Base-by-base conservation (phyloP, 257 asterid genomes). In the Gardenia jasminoides region DNA sequence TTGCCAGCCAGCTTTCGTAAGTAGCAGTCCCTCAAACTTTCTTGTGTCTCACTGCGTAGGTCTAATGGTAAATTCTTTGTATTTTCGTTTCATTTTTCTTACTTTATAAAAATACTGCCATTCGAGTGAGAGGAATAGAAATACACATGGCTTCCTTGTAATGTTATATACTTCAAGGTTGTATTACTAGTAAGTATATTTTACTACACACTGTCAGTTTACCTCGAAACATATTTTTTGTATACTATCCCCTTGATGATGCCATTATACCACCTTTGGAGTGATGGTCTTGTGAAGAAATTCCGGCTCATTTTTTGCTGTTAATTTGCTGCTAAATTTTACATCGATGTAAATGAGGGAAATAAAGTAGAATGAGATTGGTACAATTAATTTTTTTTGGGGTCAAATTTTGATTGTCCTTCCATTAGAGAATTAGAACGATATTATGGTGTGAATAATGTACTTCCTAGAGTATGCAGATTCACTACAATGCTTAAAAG, bases 11-110 rank as follows among this genome's bases (percentile, higher is more conserved):
- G 33, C 33, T 48, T 76, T 73, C 41, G 13, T 67, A 44, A 33
- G 33, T 67, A 6, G 72, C 68, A 61, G 77, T 43, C 22, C 58
- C 62, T 65, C 65, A 74, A 58, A 31, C 24, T 30, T 72, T n/a
- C 70, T 36, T 58, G 39, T 58, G 56, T 10, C 68, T 67, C n/a
- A 28, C 56, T 73, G 47, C 46, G 24, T 70, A 28, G 26, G 74
- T 58, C n/a, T 75, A 39, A 30, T 64, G 64, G 41, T 70, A 71
- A 68, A 71, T 64, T 71, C 64, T 71, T 70, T 64, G 71, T 41
- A 64, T 77, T 76, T 64, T 76, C 31, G 52, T 62, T 52, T 74
- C 39, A n/a, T 43, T 77, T 6, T 22, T n/a, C 58, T 68, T 67
- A 69, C 46, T n/a, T 30, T 24, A 5, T 20, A 6, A 50, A 47